phyloP scores from a whole-genome alignment of 164 flowering plant species.

The Vitis riparia region DNA sequence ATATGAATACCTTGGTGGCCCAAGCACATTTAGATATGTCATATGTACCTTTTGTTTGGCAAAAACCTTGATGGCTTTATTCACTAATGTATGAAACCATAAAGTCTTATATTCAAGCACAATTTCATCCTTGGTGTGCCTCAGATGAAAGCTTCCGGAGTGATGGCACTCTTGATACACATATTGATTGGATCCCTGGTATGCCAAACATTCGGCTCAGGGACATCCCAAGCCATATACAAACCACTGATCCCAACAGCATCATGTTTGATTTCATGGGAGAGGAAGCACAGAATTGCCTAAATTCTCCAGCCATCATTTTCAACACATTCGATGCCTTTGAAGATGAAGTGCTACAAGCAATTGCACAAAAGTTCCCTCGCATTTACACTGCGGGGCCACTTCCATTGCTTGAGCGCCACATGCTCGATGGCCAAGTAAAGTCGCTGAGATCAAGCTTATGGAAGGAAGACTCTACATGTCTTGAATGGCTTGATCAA shows the following conservation, averaged over 20 bases:
- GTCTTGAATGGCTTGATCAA: conserved; percentile 26
- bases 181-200: conserved; percentile 43
- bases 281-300: conserved; percentile 20
- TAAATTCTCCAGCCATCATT: conserved; percentile 22
- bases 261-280: conserved; percentile 31
- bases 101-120: background rate
- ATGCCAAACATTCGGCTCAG: conserved; percentile 33
- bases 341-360: conserved; percentile 16
- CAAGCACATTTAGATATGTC: background rate
- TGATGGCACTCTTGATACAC: conserved; percentile 37
- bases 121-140: background rate
- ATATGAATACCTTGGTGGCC: too few relatives aligned
- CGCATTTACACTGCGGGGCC: conserved; percentile 13
- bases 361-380: conserved; percentile 1
- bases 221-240: conserved; percentile 38
- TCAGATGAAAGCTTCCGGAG: conserved; percentile 37
- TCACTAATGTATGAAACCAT: too few relatives aligned
- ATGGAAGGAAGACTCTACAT: conserved; percentile 14
- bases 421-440: background rate
- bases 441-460: conserved; percentile 5
- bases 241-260: conserved; percentile 28
- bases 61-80: too few relatives aligned
- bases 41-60: background rate
- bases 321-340: conserved; percentile 28
- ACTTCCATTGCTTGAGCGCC: background rate